Base-by-base conservation (phyloP, 139 green algal genomes). In the Micractinium conductrix region DNA sequence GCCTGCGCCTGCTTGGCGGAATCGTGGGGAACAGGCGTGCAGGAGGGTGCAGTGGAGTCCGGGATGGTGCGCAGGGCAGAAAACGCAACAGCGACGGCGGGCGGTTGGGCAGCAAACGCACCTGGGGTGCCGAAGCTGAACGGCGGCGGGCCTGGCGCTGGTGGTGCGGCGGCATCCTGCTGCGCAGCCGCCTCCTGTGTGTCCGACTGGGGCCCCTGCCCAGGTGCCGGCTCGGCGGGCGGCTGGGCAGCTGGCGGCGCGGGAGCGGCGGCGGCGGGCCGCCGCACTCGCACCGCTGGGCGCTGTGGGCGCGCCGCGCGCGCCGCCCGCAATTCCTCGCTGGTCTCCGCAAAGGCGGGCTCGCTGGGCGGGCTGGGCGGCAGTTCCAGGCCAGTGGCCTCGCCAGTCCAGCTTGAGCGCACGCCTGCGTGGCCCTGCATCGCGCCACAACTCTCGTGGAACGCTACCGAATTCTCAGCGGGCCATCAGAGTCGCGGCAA, bases 111-210 rank as follows among this genome's bases (percentile, higher is more conserved):
- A 62, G 9, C 44, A 10, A 8, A 43, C 1, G 1, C 3, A 55
- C 76, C 76, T 82, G 76, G 76, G 1, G 76, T 82, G 58, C 55
- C 76, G 33, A 82, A 82, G 28, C 42, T 42, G 38, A 82, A 82
- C 24, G 58, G 37, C 10, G 38, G 33, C 17, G 45, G 35, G n/a
- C n/a, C n/a, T n/a, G n/a, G n/a, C 16, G 71, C 28, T 43, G 48
- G 19, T 68, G 74, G 40, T 79, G 40, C 17, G 28, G 72, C 17
- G 3, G 62, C 70, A 33, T 35, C 70, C 33, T 62, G 53, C 53
- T 62, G 53, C 53, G 53, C 26, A 21, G 53, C 8, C 53, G 53
- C 53, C 24, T 19, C 19, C 19, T 19, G 53, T 22, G 53, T 28
- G 10, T 24, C 28, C n/a, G 43, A 22, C 70, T 78, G 70, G 42